Conservation (phyloP, 1,284 basidiomycete species). For the Phellopilus nigrolimitatus region DNA sequence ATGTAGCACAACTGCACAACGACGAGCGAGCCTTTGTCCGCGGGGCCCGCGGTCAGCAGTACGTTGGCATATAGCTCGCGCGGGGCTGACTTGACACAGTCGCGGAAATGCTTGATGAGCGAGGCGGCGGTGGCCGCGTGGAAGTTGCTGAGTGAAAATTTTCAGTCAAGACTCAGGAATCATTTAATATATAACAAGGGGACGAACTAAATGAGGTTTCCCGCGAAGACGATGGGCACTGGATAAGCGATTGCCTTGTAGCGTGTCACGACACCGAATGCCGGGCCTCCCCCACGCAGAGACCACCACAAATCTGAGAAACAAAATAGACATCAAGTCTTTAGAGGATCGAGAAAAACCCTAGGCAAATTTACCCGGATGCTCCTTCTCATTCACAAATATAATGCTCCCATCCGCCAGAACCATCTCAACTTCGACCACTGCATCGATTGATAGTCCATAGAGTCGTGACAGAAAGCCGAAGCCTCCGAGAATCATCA, state of each 20-base stretch:
- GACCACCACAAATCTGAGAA: constrained; percentile 83
- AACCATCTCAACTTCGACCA: constrained; percentile 84
- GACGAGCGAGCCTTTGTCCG: constrained; percentile 73
- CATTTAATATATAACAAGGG: constrained; percentile 5
- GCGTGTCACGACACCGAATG: constrained; percentile 81
- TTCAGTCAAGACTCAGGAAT: constrained; percentile 15
- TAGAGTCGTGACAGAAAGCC: constrained; percentile 82
- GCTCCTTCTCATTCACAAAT: constrained; percentile 59
- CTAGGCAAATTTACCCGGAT: constrained; percentile 45
- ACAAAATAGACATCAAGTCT: background rate
- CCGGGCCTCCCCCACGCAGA: constrained; percentile 78
- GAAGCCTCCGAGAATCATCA: constrained; percentile 86
- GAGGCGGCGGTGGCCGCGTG: constrained; percentile 79
- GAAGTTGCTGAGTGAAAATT: constrained; percentile 60
- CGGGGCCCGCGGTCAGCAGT: constrained; percentile 83
- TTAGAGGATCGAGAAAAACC: background rate
- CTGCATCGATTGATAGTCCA: constrained; percentile 80
- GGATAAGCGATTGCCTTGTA: constrained; percentile 85
- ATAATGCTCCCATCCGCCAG: constrained; percentile 75
- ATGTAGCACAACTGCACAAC: constrained; percentile 89
- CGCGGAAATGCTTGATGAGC: constrained; percentile 86
- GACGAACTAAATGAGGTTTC: constrained; percentile 79
- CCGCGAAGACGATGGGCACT: constrained; percentile 83
- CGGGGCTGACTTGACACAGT: constrained; percentile 85
- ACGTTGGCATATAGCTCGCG: constrained; percentile 85